Base-by-base conservation (phyloP, 2,329 filamentous ascomycete genomes). In the Falciphora oryzae region DNA sequence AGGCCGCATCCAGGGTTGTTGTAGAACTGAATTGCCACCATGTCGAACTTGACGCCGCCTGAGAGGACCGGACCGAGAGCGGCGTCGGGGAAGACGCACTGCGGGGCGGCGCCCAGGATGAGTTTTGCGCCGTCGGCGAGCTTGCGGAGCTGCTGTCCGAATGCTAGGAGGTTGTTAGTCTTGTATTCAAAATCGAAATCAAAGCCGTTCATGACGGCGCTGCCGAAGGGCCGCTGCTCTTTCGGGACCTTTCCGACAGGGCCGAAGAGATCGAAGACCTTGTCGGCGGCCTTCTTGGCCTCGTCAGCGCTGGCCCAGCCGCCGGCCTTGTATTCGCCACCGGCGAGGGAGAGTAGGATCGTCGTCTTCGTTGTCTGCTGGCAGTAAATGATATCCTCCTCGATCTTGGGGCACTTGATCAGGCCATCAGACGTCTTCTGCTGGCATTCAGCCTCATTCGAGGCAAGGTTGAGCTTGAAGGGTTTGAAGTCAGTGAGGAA, bases 251-350 rank as follows among this genome's bases (percentile, higher is more conserved):
- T 25, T 38, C 27, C 38, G 22, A 25, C 25, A 5, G 89, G 86
- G 2, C 90, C 90, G 73, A 92, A 92, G 67, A 87, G 89, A 62
- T 83, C 79, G 89, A 89, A 93, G 65, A 93, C 77, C 27, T 83
- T 79, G 64, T 88, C 76, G 0, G 89, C 90, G 2, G 83, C 83
- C 1, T 77, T 72, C 25, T 78, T 73, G 7, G 89, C 89, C 0
- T 78, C 81, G 0, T 75, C 68, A 1, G 78, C 69, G n/a, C 79
- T 83, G 56, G 75, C 71, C 77, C 91, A 91, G 31, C 88, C 88
- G 35, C 86, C 88, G 73, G 91, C 87, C 25, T 79, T 85, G 74
- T 91, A 90, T 0, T 87, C 88, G 3, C 85, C 85, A 38, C 90
- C 89, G 25, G 89, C 90, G 59, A 93, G 80, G 2, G 89, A 92